phyloP scores from a whole-genome alignment of 495 filamentous ascomycete species.

The Podospora pseudocomata region DNA sequence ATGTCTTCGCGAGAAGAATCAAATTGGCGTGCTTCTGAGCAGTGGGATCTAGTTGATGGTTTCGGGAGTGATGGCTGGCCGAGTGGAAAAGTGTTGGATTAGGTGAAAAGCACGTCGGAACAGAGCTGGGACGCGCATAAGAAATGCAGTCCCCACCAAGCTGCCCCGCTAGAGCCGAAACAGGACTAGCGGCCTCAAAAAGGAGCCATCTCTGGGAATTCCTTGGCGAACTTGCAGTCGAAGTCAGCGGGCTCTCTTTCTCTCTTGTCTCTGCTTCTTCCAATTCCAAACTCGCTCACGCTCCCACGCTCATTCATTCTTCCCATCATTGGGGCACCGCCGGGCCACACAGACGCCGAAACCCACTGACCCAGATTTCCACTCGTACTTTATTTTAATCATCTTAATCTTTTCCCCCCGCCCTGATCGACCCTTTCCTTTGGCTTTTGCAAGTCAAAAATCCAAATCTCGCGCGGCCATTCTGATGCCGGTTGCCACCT shows the following conservation, averaged over 20 bases:
- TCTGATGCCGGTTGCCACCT: slow-evolving; percentile 80
- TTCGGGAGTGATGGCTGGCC: background rate
- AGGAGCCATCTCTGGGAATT: slow-evolving; percentile 13
- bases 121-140: background rate
- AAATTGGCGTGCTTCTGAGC: background rate
- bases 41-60: background rate
- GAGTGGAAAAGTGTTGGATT: background rate
- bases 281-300: slow-evolving; percentile 20
- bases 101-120: background rate
- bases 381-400: slow-evolving; percentile 4
- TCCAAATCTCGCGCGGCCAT: slow-evolving; percentile 23
- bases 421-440: slow-evolving; percentile 21
- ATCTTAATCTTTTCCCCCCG: background rate
- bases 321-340: slow-evolving; percentile 9
- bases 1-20: background rate
- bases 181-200: slow-evolving; percentile 30
- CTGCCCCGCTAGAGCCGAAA: slow-evolving; percentile 15
- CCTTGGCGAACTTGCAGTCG: slow-evolving; percentile 22
- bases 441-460: slow-evolving; percentile 17
- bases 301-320: slow-evolving; percentile 15
- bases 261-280: slow-evolving; percentile 20
- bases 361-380: slow-evolving; percentile 11
- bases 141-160: background rate
- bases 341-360: slow-evolving; percentile 31
- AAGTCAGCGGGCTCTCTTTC: slow-evolving; percentile 26